Percentiles rank a stretch among this genome's conserved stretches.
phyloP scores from a whole-genome alignment of 2,329 filamentous ascomycete species.

The Colletotrichum tabaci region DNA sequence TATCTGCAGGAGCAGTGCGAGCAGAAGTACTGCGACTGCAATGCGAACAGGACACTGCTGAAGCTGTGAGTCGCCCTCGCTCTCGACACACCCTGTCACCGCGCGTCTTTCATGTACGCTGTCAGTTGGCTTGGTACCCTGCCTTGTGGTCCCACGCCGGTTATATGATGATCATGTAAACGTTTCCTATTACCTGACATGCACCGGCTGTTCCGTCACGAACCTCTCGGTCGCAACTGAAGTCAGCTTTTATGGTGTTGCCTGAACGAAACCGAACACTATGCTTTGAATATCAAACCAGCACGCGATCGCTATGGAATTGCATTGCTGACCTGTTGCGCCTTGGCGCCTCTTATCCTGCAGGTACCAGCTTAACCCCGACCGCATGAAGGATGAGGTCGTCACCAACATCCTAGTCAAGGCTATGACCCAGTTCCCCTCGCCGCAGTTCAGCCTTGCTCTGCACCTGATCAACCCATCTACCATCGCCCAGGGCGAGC shows the following conservation, averaged over 20 bases:
- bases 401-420: slow-evolving; percentile 99
- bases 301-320: neutral
- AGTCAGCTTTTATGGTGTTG: slow-evolving; percentile 73
- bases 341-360: slow-evolving; percentile 30
- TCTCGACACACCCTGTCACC: neutral
- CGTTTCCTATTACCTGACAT: slow-evolving; percentile 99
- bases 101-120: neutral
- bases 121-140: slow-evolving; percentile 21
- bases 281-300: slow-evolving; percentile 66
- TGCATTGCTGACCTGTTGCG: slow-evolving; percentile 18
- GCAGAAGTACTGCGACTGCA: slow-evolving; percentile 93
- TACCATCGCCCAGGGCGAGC: slow-evolving; percentile 75
- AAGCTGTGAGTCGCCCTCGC: slow-evolving; percentile 85
- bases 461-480: slow-evolving; percentile 94
- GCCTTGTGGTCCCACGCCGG: slow-evolving; percentile 39
- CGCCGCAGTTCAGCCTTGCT: slow-evolving; percentile 93
- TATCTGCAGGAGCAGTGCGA: slow-evolving; percentile 97
- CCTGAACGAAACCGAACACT: slow-evolving; percentile 61
- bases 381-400: slow-evolving; percentile 96
- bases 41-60: slow-evolving; percentile 94
- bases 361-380: slow-evolving; percentile 99
- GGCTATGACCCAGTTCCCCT: slow-evolving; percentile 96
- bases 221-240: slow-evolving; percentile 70
- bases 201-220: slow-evolving; percentile 69
- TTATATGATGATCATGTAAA: slow-evolving; percentile 83